Percentiles rank a stretch among this genome's conserved stretches.
Evolutionary conservation across 306 rosid genomes (phyloP).

Genomic region (Heteromeles arbutifolia): DNA sequence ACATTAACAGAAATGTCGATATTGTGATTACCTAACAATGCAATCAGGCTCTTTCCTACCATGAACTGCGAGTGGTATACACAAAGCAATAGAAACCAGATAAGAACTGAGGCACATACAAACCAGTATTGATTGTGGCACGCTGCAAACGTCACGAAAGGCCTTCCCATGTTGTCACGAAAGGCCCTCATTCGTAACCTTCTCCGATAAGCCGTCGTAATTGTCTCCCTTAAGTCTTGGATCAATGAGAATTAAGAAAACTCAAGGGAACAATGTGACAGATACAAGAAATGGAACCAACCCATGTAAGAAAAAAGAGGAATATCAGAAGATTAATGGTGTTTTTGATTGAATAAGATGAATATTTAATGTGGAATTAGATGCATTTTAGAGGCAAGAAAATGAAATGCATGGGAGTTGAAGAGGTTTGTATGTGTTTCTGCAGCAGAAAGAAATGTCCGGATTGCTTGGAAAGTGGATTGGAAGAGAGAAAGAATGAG

Average conservation of each 20-base stretch:
- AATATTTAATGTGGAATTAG: not conserved
- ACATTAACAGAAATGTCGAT: not conserved
- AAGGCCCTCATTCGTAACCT: slow-evolving; percentile 3
- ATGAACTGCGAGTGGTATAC: slow-evolving; percentile 7
- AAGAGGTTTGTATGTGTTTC: not conserved
- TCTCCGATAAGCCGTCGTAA: not conserved
- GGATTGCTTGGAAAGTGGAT: not conserved
- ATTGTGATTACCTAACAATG: not conserved
- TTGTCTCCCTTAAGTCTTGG: not conserved
- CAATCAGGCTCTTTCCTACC: not conserved
- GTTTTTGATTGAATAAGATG: not conserved
- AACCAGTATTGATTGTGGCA: slow-evolving; percentile 19
- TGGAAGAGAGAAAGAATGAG: not conserved
- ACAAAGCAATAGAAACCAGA: slow-evolving; percentile 22
- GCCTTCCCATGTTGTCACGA: slow-evolving; percentile 12
- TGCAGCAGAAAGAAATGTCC: not conserved
- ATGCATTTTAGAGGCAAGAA: not conserved
- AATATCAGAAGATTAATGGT: not conserved
- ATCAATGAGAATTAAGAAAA: not conserved
- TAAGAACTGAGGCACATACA: slow-evolving; percentile 15
- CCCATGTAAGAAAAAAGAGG: not conserved
- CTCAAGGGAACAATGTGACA: not conserved
- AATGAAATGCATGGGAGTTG: not conserved
- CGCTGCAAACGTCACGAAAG: not conserved
- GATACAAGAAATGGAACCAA: not conserved